Evolutionary conservation across 805 yeast genomes (phyloP).

Genomic region (Starmerella etchellsii): DNA sequence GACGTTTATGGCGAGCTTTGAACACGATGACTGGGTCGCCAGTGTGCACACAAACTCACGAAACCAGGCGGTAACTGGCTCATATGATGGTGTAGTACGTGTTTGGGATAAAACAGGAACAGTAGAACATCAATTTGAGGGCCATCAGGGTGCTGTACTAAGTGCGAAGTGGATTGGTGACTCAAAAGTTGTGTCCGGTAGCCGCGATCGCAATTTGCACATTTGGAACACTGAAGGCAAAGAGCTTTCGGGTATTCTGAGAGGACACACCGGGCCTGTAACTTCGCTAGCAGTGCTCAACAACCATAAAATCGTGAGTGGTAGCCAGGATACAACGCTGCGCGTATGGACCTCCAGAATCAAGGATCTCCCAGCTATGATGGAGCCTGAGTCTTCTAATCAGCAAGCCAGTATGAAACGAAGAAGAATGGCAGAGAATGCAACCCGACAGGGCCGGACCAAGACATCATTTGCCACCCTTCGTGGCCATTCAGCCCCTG

Average conservation of each 20-base stretch:
- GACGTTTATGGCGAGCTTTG: constrained; percentile 73
- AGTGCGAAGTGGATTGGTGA: constrained; percentile 68
- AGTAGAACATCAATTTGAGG: constrained; percentile 66
- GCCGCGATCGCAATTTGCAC: constrained; percentile 79
- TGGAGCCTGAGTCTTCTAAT: constrained; percentile 23
- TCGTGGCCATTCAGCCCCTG: constrained; percentile 77
- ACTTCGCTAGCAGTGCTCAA: constrained; percentile 42
- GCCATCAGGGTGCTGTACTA: constrained; percentile 80
- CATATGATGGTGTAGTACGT: constrained; percentile 89
- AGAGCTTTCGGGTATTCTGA: constrained; percentile 68
- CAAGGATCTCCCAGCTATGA: constrained; percentile 59
- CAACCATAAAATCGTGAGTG: constrained; percentile 55
- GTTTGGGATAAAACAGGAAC: constrained; percentile 74
- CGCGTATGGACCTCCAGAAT: constrained; percentile 82
- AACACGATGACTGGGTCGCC: constrained; percentile 93
- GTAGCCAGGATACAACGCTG: constrained; percentile 64
- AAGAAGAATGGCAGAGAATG: constrained; percentile 66
- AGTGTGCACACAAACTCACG: constrained; percentile 39
- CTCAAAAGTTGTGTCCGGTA: constrained; percentile 67
- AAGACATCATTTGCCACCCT: constrained; percentile 69
- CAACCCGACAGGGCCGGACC: constrained; percentile 54
- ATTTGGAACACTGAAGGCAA: constrained; percentile 48
- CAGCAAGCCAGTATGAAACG: constrained; percentile 82
- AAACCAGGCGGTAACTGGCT: constrained; percentile 65
- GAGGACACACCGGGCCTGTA: constrained; percentile 86